Percentiles rank a stretch among this genome's conserved stretches.
phyloP scores from a whole-genome alignment of 257 asterid genomes.

The Petunia axillaris region DNA sequence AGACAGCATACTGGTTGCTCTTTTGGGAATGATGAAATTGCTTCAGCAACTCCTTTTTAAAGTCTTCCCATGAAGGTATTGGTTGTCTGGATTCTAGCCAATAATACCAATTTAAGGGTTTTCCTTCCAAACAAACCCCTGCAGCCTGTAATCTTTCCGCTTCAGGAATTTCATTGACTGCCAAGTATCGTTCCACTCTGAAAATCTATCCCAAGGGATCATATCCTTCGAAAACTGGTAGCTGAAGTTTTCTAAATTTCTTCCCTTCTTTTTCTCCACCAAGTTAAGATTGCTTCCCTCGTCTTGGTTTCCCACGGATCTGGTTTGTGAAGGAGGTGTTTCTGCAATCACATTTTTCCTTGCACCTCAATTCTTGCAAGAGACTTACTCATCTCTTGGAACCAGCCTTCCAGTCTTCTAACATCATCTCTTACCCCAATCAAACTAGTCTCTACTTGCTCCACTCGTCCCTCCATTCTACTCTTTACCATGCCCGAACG shows the following conservation, averaged over 20 bases:
- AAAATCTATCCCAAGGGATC: not conserved
- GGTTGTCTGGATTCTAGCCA: too few species aligned
- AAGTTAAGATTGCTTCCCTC: not conserved
- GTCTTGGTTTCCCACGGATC: not conserved
- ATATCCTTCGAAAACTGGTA: not conserved
- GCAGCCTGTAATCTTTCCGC: too few species aligned
- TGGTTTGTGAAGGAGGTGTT: not conserved
- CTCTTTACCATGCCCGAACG: not conserved
- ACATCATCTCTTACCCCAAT: not conserved
- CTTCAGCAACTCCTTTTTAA: too few species aligned
- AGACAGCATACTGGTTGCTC: not conserved
- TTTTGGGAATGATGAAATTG: too few species aligned
- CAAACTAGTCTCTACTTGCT: not conserved
- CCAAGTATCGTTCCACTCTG: not conserved
- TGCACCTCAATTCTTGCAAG: not conserved
- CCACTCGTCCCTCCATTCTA: not conserved
- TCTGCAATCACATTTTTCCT: not conserved
- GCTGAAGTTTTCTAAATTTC: not conserved
- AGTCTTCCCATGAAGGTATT: too few species aligned
- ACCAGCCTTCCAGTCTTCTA: not conserved
- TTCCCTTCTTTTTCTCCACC: not conserved
- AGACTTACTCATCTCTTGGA: not conserved
- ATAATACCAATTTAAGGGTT: too few species aligned
- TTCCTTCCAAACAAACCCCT: too few species aligned
- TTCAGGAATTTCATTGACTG: too few species aligned